A percentile compares a stretch with the other conserved stretches of the same genome.
phyloP scores from a whole-genome alignment of 768 basidiomycete genomes.

The Paxillus involutus region DNA sequence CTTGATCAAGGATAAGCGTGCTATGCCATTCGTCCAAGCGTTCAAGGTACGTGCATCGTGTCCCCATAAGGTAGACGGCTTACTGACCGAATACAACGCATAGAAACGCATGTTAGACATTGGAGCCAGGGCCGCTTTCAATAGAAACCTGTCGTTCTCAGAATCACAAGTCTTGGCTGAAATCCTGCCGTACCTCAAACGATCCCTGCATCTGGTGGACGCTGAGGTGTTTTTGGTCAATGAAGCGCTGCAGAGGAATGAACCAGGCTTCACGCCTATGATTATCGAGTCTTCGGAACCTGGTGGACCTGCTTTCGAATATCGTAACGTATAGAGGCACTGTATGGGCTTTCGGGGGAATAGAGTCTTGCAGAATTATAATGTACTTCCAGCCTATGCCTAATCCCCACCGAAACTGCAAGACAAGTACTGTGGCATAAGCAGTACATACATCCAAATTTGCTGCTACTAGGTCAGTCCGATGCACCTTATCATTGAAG shows the following conservation, averaged over 20 bases:
- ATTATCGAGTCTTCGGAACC: slow-evolving; percentile 89
- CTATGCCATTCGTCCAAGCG: slow-evolving; percentile 91
- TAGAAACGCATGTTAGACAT: slow-evolving; percentile 83
- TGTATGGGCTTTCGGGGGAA: neutral
- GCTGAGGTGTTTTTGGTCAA: slow-evolving; percentile 72
- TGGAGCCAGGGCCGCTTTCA: slow-evolving; percentile 75
- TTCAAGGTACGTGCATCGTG: slow-evolving; percentile 70
- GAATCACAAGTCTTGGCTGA: slow-evolving; percentile 72
- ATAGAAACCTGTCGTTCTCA: slow-evolving; percentile 79
- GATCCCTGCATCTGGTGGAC: slow-evolving; percentile 66
- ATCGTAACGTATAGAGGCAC: slow-evolving; percentile 61
- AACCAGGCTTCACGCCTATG: slow-evolving; percentile 57
- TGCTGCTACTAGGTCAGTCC: too few species aligned
- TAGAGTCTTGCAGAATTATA: neutral
- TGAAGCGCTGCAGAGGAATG: slow-evolving; percentile 56
- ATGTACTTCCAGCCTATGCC: neutral
- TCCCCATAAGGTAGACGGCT: neutral
- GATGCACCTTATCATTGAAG: too few species aligned
- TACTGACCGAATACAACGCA: neutral
- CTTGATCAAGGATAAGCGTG: slow-evolving; percentile 91
- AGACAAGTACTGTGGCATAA: too few species aligned
- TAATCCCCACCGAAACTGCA: too few species aligned
- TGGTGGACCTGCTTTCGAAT: slow-evolving; percentile 83
- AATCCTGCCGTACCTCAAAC: slow-evolving; percentile 79
- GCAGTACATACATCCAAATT: too few species aligned